Base-by-base conservation (phyloP, 2,329 filamentous ascomycete species). In the Endoconidiophora polonica region DNA sequence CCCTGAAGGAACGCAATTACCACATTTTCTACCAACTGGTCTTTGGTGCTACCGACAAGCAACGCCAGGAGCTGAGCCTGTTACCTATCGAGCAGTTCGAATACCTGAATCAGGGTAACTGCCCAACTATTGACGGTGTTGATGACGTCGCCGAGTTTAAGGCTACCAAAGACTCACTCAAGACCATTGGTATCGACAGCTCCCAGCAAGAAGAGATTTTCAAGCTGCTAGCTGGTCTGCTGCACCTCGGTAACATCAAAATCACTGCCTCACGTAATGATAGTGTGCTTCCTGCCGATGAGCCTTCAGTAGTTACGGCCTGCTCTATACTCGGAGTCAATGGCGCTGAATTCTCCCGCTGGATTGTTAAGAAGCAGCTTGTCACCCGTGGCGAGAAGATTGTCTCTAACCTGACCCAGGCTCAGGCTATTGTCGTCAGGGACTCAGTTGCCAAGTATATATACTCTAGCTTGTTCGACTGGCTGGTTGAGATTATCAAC, bases 401-500 rank as follows among this genome's bases (percentile, higher is more conserved):
- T 58, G 86, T 86, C 26, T 96, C 91, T 24, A 95, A 95, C 62
- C 68, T 98, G 55, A 93, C 84, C 22, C 86, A 93, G 59, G 86
- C 93, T 54, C 90, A 96, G 66, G 91, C 91, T 26, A 76, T 84
- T 37, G 90, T 98, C 52, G 91, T 98, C 12, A 80, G 90, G 62
- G 91, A 98, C 62, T 98, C 91, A 1, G 91, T 98, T 46, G 88
- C 91, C 60, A 98, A 98, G 65, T 98, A 90, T 66, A 91, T 98
- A 57, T 98, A 98, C 68, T 96, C 91, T 0, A 94, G 88, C 62
- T 68, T 98, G 53, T 98, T 98, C 63, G 91, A 98, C 70, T 98
- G 91, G 91, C 75, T 98, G 22, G 91, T 98, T n/a, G 88, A 96
- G 59, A 85, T 83, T 53, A 95, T 94, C 68, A 98, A 98, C 68